Conservation (phyloP, 345 rosid genomes). For the Lepidium didymum region DNA sequence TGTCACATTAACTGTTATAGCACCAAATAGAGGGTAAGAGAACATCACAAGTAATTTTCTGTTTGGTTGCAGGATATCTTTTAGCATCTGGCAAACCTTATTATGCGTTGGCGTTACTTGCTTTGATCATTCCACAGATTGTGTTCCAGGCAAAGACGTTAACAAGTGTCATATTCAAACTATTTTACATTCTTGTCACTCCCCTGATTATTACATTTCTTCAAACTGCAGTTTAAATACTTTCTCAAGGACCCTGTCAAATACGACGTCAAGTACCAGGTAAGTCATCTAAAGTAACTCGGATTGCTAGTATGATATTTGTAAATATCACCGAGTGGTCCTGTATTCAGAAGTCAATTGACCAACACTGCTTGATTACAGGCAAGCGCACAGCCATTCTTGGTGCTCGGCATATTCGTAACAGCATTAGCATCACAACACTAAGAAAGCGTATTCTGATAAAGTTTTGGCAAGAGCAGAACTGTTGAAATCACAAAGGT, state of each 20-base stretch:
- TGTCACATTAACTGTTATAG: not conserved
- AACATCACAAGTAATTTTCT: not conserved
- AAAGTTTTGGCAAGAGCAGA: not conserved
- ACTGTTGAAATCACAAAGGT: not conserved
- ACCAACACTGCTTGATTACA: constrained; percentile 18
- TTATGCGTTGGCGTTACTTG: constrained; percentile 75
- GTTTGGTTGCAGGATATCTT: constrained; percentile 58
- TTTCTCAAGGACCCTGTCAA: constrained; percentile 93
- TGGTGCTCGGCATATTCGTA: constrained; percentile 83
- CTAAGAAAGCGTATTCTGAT: constrained; percentile 10
- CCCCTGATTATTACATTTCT: not conserved
- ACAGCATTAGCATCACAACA: constrained; percentile 92
- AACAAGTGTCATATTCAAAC: not conserved
- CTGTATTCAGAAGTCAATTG: not conserved
- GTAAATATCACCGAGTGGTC: too few relatives aligned
- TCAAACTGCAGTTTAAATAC: constrained; percentile 61
- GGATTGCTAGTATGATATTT: too few relatives aligned
- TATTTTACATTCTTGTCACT: not conserved
- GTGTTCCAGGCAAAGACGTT: constrained; percentile 65
- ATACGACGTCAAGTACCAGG: constrained; percentile 96
- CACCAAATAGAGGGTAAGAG: not conserved
- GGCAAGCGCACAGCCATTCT: constrained; percentile 98
- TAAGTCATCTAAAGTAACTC: constrained; percentile 19
- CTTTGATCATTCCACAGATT: constrained; percentile 69
- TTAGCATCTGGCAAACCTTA: constrained; percentile 93